A percentile compares a stretch with the other conserved stretches of the same genome.
These are phyloP conservation scores for Linnemannia zychae DNA, from an alignment of 192 early-diverging fungal species.

Conservation along the genomic window DNA sequence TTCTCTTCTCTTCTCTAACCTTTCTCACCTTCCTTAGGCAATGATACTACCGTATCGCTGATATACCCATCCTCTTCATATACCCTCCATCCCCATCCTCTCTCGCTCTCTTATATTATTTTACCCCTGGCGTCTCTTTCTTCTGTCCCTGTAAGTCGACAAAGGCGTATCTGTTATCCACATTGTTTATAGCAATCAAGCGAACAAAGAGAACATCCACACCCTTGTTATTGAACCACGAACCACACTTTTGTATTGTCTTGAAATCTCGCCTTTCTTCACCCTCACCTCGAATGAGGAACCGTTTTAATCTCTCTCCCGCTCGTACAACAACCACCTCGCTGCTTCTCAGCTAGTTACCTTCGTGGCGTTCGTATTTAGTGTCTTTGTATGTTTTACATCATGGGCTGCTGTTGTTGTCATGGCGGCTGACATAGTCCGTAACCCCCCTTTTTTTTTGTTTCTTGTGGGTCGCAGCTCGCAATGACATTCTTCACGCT, in stretches of 20 bases:
- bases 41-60: not conserved
- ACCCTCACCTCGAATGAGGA: too few relatives aligned
- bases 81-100: not conserved
- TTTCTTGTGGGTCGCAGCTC: not conserved
- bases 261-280: too few relatives aligned
- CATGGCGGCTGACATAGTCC: slow-evolving; percentile 23
- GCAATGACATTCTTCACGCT: not conserved
- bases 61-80: not conserved
- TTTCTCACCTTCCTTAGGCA: not conserved
- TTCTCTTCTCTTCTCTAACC: not conserved
- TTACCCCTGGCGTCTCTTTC: not conserved
- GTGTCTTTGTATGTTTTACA: not conserved
- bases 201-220: not conserved
- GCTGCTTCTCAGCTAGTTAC: not conserved
- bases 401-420: not conserved
- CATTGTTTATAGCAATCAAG: not conserved
- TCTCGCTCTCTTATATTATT: not conserved
- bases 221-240: not conserved
- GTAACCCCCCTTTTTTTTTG: slow-evolving; percentile 16
- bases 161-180: not conserved
- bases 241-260: not conserved
- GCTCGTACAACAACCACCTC: not conserved
- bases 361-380: not conserved
- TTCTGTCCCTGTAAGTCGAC: not conserved
- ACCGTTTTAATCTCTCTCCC: too few relatives aligned